Evolutionary conservation across 2,329 filamentous ascomycete species (phyloP), one percentile per base, ranked within the genome.

Genomic region (Penicillium nordicum): DNA sequence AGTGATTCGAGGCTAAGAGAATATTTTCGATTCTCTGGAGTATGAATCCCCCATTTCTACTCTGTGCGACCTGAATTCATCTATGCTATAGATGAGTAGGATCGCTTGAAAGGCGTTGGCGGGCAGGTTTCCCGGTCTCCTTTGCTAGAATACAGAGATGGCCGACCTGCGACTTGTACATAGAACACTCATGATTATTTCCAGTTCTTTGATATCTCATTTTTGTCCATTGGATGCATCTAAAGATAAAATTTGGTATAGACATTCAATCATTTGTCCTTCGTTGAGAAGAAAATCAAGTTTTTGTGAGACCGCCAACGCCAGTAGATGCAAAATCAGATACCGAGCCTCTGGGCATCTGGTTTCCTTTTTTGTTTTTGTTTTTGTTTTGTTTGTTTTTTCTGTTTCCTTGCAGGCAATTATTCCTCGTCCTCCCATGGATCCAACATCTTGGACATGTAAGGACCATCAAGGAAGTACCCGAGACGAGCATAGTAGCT

Each of bases 401-500:
- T 9, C 12, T 32, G 30, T 32, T 32, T 32, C 11, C 12, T 32
- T 32, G 30, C 11, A 11, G 27, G 14, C 23, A 57, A 61, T 51
- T 63, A 72, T 38, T 71, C 69, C 38, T 77, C 74, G 36, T 71
- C 69, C 32, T 76, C 73, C 51, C 75, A 65, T 25, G 73, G 73
- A 45, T 75, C 73, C 47, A 80, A 63, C 72, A 74, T 77, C 68
- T 81, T 81, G 58, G 78, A 80, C 79, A 81, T 90, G 62, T 95
- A 96, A 11, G 90, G 91, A 10, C 94, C 94, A 72, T 99, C 94
- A 30, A 99, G 81, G 81, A 85, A 90, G 77, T 97, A 99, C 1
- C 94, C 94, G 32, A 99, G 82, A 73, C 92, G 93, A 62, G 84
- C 87, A 72, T 99, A 99, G 73, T 99, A 99, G 69, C 90, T 95